Base-by-base conservation (phyloP, 495 filamentous ascomycete genomes). In the Cudoniella acicularis region DNA sequence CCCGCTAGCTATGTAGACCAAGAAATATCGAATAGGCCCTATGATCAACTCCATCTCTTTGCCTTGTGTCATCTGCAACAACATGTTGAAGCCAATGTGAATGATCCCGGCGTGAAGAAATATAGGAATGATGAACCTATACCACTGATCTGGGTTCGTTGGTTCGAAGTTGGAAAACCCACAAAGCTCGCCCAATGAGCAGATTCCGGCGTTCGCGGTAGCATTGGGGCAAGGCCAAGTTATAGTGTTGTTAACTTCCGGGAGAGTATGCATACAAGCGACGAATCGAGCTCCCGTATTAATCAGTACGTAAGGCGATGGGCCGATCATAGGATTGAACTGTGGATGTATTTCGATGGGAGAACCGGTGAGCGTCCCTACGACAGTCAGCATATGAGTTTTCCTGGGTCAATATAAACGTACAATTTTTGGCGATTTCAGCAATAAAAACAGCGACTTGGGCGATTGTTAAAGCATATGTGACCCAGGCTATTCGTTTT, bases 321-420 rank as follows among this genome's bases (percentile, higher is more conserved):
- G 94, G 0, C 94, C 94, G 67, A 98, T 95, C 90, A 98, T 96
- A 46, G 89, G 89, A 71, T 98, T 98, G 76, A 98, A 92, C 10
- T 76, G 75, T 3, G 94, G 95, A 24, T 93, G 77, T 23, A 84
- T 96, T 71, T 88, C 83, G 65, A 98, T 97, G 10, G 92, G 91
- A 1, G 84, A 84, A 52, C 83, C 83, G 3, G 88, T 92, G 0
- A 87, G 73, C 42, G 78, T 69, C 10, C 72, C 83, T 80, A 58
- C 16, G 24, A 69, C 50, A 10, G 72, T 79, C 40, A 77, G 74
- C 70, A 74, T n/a, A n/a, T n/a, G n/a, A n/a, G n/a, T n/a, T n/a
- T n/a, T 53, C 6, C 17, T 23, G 22, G 20, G 10, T n/a, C 8
- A 18, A 17, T 36, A 16, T 50, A 53, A 42, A 64, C 87, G 59